A percentile compares a stretch with the other conserved stretches of the same genome.
These are phyloP conservation scores for Penicillium sp. DNA, from an alignment of 2,329 filamentous ascomycete species.

Conservation along the genomic window DNA sequence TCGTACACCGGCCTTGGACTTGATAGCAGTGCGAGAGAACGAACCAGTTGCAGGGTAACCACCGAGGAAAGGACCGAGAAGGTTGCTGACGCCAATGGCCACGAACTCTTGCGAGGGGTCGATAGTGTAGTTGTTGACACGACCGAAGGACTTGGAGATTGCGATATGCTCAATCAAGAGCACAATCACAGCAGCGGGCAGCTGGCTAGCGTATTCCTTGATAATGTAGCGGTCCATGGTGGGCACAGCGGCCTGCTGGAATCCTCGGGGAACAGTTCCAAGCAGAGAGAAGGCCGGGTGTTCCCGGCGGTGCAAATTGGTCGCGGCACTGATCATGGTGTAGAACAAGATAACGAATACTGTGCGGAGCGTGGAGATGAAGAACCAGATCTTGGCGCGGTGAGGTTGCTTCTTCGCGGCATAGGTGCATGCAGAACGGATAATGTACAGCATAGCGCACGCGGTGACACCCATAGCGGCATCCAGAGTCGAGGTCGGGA, in stretches of 20 bases:
- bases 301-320: constrained; percentile 68
- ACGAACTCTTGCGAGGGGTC: constrained; percentile 95
- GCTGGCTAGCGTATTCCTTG: constrained; percentile 65
- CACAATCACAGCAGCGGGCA: constrained; percentile 90
- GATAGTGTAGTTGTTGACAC: constrained; percentile 94
- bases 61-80: constrained; percentile 88
- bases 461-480: constrained; percentile 87
- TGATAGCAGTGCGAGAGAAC: constrained; percentile 94
- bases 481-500: constrained; percentile 69
- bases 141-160: constrained; percentile 94
- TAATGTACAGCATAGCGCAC: constrained; percentile 72
- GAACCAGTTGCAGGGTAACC: constrained; percentile 92
- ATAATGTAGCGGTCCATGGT: constrained; percentile 67
- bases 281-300: constrained; percentile 74
- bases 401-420: constrained; percentile 69
- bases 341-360: constrained; percentile 91
- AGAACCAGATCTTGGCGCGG: constrained; percentile 78
- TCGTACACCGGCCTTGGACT: constrained; percentile 92
- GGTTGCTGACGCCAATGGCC: constrained; percentile 86
- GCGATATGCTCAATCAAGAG: constrained; percentile 95
- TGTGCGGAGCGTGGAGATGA: constrained; percentile 84
- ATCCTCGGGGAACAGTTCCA: constrained; percentile 77
- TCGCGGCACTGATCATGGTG: constrained; percentile 84
- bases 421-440: constrained; percentile 66
- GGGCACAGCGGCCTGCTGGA: constrained; percentile 76